A percentile compares a stretch with the other conserved stretches of the same genome.
Evolutionary conservation across 1,284 basidiomycete genomes (phyloP).

Genomic region (Abortiporus biennis): DNA sequence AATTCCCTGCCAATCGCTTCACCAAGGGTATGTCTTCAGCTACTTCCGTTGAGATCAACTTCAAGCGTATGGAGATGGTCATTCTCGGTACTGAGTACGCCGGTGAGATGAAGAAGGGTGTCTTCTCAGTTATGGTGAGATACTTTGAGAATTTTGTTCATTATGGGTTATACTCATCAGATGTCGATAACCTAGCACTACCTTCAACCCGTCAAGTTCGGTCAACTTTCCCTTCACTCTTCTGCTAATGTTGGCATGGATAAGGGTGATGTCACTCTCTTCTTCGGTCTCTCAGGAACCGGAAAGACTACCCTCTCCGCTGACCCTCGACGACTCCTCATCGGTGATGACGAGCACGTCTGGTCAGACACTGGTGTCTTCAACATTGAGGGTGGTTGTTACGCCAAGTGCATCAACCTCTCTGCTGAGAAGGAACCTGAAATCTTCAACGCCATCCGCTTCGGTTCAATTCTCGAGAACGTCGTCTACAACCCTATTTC

Average conservation of each 20-base stretch:
- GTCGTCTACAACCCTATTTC: constrained; percentile 93
- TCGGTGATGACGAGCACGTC: constrained; percentile 97
- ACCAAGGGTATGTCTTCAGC: constrained; percentile 99
- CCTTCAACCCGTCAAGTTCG: constrained; percentile 98
- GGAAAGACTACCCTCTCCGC: constrained; percentile 98
- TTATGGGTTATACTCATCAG: too few species aligned
- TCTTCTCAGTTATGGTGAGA: constrained; percentile 95
- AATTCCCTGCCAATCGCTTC: constrained; percentile 99
- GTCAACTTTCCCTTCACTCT: constrained; percentile 90
- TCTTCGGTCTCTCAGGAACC: constrained; percentile 98
- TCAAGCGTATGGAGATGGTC: constrained; percentile 99
- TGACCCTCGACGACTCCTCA: constrained; percentile 85
- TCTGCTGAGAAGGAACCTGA: constrained; percentile 96
- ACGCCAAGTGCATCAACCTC: constrained; percentile 98
- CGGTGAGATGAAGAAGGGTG: constrained; percentile 99
- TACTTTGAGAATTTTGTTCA: constrained; percentile 83
- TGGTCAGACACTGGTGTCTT: constrained; percentile 98
- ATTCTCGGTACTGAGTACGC: constrained; percentile 99
- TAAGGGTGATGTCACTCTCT: constrained; percentile 90
- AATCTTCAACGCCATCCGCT: constrained; percentile 93
- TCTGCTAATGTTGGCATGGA: constrained; percentile 94
- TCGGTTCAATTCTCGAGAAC: constrained; percentile 97
- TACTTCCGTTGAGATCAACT: constrained; percentile 99
- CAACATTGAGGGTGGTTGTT: constrained; percentile 99
- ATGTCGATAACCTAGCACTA: constrained; percentile 95